Evolutionary conservation across 2,329 filamentous ascomycete genomes (phyloP), one percentile per base, ranked within the genome.

Genomic region (Xylariaceae sp.): DNA sequence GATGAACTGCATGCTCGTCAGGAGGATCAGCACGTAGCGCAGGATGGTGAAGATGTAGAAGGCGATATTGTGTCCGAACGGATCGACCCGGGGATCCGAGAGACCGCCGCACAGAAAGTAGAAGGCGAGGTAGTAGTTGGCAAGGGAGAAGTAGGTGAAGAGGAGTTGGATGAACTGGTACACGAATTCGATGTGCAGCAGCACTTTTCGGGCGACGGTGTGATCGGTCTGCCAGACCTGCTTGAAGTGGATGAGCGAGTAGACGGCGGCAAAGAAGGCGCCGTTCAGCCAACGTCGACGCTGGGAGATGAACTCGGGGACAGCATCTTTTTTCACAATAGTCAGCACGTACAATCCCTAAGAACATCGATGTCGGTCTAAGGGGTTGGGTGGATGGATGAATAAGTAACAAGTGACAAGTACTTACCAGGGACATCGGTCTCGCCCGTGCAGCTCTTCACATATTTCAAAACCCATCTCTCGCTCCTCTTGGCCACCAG

Each of bases 91-190:
- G 0, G 77, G 68, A 55, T 97, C 88, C 0, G 85, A 76, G 12
- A 98, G 74, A 28, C 89, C 94, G 30, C 92, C 92, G 15, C 88
- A 88, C 50, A 98, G 83, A 69, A 98, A 98, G 74, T 89, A 98
- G 68, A 98, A 98, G 41, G 89, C 94, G 36, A 98, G 81, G 63
- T 97, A 98, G 72, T 97, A 98, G 70, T 98, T 98, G 63, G 90
- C 89, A 28, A 98, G 79, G 9, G 90, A 95, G 70, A 98, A 97
- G 70, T 88, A 98, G 31, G 92, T 98, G 69, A 98, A 98, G 45
- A 94, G 64, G 11, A 98, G 78, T 57, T 88, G 85, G 52, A 97
- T 74, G 60, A 94, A 83, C 61, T 98, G 92, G 64, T 98, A 98
- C 51, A 95, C 63, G 59, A 96, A 96, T 62, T 98, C 92, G 53